phyloP scores from a whole-genome alignment of 1,284 basidiomycete species.

The Fomes fomentarius region DNA sequence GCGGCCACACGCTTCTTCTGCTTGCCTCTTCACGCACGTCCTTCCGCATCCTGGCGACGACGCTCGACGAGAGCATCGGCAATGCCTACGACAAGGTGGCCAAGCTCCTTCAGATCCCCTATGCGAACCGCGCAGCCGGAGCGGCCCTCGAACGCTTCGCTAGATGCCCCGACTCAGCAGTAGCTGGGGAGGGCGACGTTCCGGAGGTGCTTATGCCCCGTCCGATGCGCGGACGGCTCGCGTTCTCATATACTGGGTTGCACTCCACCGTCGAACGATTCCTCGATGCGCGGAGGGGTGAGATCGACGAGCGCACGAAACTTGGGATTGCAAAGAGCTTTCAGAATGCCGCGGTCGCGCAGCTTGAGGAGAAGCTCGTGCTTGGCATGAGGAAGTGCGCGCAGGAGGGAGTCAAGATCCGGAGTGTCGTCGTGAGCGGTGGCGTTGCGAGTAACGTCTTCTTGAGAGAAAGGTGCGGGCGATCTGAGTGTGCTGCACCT shows the following conservation, averaged over 20 bases:
- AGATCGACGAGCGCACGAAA: constrained; percentile 37
- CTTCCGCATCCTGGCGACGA: constrained; percentile 79
- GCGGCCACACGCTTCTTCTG: constrained; percentile 89
- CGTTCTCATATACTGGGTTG: constrained; percentile 80
- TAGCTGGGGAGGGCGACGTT: constrained; percentile 31
- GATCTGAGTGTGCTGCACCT: not conserved
- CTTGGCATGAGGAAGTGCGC: constrained; percentile 59
- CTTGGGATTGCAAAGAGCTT: constrained; percentile 69
- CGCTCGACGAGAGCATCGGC: constrained; percentile 79
- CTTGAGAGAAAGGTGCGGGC: constrained; percentile 62
- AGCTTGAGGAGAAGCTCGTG: constrained; percentile 76
- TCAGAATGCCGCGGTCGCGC: constrained; percentile 70
- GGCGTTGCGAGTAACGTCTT: constrained; percentile 88
- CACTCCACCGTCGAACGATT: constrained; percentile 67
- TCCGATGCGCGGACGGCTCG: constrained; percentile 58
- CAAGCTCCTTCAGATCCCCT: constrained; percentile 65
- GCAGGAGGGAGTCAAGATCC: constrained; percentile 43
- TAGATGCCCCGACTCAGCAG: constrained; percentile 37
- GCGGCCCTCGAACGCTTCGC: constrained; percentile 79
- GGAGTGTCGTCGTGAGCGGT: constrained; percentile 80
- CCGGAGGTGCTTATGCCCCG: constrained; percentile 38
- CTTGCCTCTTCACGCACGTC: constrained; percentile 62
- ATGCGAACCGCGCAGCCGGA: constrained; percentile 67
- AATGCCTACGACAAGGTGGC: constrained; percentile 83
- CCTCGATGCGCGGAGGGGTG: constrained; percentile 42